Percentiles rank a stretch among this genome's conserved stretches.
Conservation (phyloP, 805 yeast species). For the Priceomyces carsonii region DNA sequence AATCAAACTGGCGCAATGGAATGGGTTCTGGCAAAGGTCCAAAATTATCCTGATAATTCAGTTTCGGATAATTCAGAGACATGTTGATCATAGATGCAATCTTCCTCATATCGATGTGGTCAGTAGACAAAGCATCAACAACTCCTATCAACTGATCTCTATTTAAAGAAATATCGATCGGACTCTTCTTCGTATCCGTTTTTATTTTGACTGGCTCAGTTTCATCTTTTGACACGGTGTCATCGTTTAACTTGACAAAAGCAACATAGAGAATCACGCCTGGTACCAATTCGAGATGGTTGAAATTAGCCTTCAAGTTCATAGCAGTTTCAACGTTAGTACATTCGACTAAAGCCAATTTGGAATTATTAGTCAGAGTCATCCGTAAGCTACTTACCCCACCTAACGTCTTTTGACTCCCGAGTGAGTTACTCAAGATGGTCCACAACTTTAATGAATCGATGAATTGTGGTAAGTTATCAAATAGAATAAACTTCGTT, state of each 20-base stretch:
- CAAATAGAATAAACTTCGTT: constrained; percentile 72
- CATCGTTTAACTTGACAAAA: constrained; percentile 70
- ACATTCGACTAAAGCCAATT: constrained; percentile 63
- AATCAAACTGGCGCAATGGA: constrained; percentile 72
- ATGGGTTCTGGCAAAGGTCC: constrained; percentile 80
- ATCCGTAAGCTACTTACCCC: constrained; percentile 19
- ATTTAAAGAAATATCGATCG: constrained; percentile 25
- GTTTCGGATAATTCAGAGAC: constrained; percentile 38
- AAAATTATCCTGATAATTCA: constrained; percentile 52
- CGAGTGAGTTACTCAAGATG: constrained; percentile 21
- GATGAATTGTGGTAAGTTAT: constrained; percentile 76
- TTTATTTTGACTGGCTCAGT: constrained; percentile 2
- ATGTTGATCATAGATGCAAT: constrained; percentile 45
- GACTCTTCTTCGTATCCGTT: constrained; percentile 12
- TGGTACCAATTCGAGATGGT: constrained; percentile 79
- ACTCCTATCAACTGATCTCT: constrained; percentile 20
- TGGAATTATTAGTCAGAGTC: constrained; percentile 19
- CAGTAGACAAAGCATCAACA: constrained; percentile 17
- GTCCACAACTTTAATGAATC: constrained; percentile 44
- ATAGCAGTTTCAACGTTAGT: constrained; percentile 72
- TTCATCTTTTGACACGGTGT: constrained; percentile 9
- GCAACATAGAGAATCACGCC: constrained; percentile 77
- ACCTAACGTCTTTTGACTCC: constrained; percentile 16
- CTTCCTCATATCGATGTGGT: constrained; percentile 33
- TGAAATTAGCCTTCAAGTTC: constrained; percentile 73